A percentile compares a stretch with the other conserved stretches of the same genome.
phyloP scores from a whole-genome alignment of 306 rosid genomes.

The Cucurbita maxima region DNA sequence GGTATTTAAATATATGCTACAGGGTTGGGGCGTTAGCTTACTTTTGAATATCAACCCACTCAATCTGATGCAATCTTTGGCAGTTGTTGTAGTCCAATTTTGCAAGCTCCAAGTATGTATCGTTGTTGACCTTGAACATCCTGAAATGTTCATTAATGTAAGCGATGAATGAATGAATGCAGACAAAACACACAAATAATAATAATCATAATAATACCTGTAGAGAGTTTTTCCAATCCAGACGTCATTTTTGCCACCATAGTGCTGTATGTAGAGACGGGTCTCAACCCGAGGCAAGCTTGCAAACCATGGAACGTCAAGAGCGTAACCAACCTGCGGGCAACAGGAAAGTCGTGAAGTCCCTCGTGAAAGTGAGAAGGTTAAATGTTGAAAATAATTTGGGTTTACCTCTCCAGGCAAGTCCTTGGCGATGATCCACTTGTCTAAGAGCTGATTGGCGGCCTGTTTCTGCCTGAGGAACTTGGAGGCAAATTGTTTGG shows the following conservation, averaged over 20 bases:
- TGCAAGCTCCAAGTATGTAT: slow-evolving; percentile 65
- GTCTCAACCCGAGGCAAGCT: slow-evolving; percentile 65
- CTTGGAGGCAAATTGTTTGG: slow-evolving; percentile 38
- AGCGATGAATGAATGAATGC: no score
- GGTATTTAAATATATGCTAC: no score
- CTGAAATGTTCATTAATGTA: slow-evolving; percentile 16
- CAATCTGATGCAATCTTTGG: slow-evolving; percentile 51
- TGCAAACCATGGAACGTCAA: slow-evolving; percentile 82
- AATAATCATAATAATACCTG: slow-evolving; percentile 31
- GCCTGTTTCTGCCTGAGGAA: slow-evolving; percentile 47
- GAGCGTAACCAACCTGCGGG: slow-evolving; percentile 52
- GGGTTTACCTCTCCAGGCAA: slow-evolving; percentile 58
- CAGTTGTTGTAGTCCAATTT: slow-evolving; percentile 77
- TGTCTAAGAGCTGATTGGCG: slow-evolving; percentile 51
- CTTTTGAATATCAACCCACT: slow-evolving; percentile 65
- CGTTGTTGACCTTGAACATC: slow-evolving; percentile 62
- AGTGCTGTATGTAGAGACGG: slow-evolving; percentile 62
- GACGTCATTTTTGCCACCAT: slow-evolving; percentile 61
- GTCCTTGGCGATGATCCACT: slow-evolving; percentile 79
- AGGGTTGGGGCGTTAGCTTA: slow-evolving; percentile 8
- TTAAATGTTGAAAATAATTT: neutral
- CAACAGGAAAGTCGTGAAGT: no score
- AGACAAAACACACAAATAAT: no score
- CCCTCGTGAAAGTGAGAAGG: no score
- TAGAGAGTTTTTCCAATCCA: slow-evolving; percentile 99